A percentile compares a stretch with the other conserved stretches of the same genome.
These are phyloP conservation scores for Entoloma clypeatum DNA, from an alignment of 1,284 basidiomycete genomes.

Conservation along the genomic window DNA sequence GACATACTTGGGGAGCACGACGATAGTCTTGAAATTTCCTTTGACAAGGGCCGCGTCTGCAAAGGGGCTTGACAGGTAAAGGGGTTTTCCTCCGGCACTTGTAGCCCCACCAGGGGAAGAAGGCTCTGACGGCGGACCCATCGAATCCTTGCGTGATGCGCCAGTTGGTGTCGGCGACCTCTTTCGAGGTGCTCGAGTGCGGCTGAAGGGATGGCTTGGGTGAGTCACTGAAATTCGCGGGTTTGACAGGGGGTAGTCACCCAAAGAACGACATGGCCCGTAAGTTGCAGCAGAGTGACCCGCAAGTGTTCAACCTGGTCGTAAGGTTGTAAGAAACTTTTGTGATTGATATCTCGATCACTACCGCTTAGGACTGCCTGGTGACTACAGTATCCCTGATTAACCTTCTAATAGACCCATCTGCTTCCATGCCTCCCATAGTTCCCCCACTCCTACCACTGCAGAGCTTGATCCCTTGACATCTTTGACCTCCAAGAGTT, in stretches of 20 bases:
- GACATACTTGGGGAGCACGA: slow-evolving; percentile 93
- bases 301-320: not conserved
- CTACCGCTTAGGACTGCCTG: no score
- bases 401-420: slow-evolving; percentile 46
- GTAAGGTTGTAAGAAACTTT: no score
- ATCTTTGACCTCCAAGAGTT: slow-evolving; percentile 87
- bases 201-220: slow-evolving; percentile 24
- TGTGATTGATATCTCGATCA: no score
- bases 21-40: slow-evolving; percentile 99
- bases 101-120: slow-evolving; percentile 46
- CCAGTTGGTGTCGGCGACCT: slow-evolving; percentile 67
- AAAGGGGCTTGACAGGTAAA: slow-evolving; percentile 93
- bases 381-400: slow-evolving; percentile 11
- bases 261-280: slow-evolving; percentile 33
- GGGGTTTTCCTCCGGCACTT: slow-evolving; percentile 48
- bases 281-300: not conserved
- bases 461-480: slow-evolving; percentile 68
- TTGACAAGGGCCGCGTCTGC: slow-evolving; percentile 95
- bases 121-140: slow-evolving; percentile 36
- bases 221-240: no score
- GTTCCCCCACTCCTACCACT: slow-evolving; percentile 73
- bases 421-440: slow-evolving; percentile 90
- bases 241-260: slow-evolving; percentile 18
- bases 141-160: slow-evolving; percentile 32
- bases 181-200: slow-evolving; percentile 54